phyloP scores from a whole-genome alignment of 1,284 basidiomycete genomes.

The Violaceomyces palustris region DNA sequence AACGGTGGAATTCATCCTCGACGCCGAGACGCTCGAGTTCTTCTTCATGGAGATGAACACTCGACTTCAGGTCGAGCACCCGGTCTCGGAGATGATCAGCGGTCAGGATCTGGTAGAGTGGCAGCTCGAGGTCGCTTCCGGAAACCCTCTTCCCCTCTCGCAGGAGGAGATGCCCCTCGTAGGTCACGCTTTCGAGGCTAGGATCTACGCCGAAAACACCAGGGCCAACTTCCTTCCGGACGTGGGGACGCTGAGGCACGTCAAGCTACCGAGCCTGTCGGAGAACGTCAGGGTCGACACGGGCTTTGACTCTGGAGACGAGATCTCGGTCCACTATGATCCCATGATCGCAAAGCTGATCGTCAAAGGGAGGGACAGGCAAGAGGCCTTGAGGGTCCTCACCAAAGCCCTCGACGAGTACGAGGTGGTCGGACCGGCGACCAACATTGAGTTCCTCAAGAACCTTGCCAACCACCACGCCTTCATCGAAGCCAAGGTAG shows the following conservation, averaged over 20 bases:
- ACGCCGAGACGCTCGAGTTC: constrained; percentile 24
- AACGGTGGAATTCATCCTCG: constrained; percentile 63
- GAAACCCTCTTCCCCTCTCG: constrained; percentile 72
- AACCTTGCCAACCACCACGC: constrained; percentile 69
- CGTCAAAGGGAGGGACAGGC: constrained; percentile 78
- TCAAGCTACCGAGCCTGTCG: constrained; percentile 55
- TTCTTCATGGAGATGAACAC: constrained; percentile 64
- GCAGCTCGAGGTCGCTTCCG: constrained; percentile 79
- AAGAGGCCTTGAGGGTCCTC: constrained; percentile 74
- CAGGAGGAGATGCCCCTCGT: constrained; percentile 75
- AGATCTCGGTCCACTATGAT: constrained; percentile 70
- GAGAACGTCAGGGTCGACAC: constrained; percentile 73
- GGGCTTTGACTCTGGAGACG: constrained; percentile 70
- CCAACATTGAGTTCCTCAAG: constrained; percentile 83
- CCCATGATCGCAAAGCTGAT: constrained; percentile 93
- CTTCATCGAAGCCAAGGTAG: constrained; percentile 76
- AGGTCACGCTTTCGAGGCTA: constrained; percentile 88
- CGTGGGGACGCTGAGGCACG: constrained; percentile 73
- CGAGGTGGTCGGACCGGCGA: constrained; percentile 81
- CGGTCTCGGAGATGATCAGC: constrained; percentile 91
- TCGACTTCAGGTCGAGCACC: constrained; percentile 72
- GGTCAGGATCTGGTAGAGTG: constrained; percentile 87
- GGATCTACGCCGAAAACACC: constrained; percentile 88
- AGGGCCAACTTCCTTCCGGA: constrained; percentile 70
- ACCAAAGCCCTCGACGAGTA: constrained; percentile 78